Conservation (phyloP, 805 yeast species). For the Lipomyces japonicus region DNA sequence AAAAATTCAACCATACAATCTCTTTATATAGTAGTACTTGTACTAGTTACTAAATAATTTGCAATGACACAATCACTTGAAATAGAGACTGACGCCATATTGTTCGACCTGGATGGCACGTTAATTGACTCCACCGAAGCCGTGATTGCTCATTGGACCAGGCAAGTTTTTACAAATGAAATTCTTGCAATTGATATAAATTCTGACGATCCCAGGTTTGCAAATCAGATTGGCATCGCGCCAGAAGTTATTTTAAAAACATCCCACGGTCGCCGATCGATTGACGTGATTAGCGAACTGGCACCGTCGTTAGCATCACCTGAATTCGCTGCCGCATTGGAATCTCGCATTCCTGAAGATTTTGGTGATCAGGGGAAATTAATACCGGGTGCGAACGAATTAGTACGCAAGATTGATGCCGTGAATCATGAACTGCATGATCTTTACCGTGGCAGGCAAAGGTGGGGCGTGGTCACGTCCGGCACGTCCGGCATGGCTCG, state of each 20-base stretch:
- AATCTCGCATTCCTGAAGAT: constrained; percentile 64
- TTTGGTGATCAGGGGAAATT: constrained; percentile 71
- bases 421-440: constrained; percentile 45
- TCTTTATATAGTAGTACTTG: no score
- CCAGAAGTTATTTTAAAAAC: constrained; percentile 67
- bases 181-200: not conserved
- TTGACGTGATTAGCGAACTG: constrained; percentile 68
- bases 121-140: constrained; percentile 79
- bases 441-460: constrained; percentile 38
- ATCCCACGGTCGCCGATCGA: constrained; percentile 80
- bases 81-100: constrained; percentile 34
- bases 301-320: constrained; percentile 70
- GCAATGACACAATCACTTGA: no score
- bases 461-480: constrained; percentile 86
- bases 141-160: constrained; percentile 75
- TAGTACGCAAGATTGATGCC: constrained; percentile 47
- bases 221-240: no score
- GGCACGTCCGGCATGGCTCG: constrained; percentile 75
- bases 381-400: constrained; percentile 69
- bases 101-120: constrained; percentile 87
- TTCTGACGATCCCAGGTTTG: not conserved
- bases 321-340: constrained; percentile 62
- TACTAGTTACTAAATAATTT: no score
- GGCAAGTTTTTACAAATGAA: constrained; percentile 37
- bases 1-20: no score